Evolutionary conservation across 495 filamentous ascomycete genomes (phyloP).

Genomic region (Trichoderma gamsii): DNA sequence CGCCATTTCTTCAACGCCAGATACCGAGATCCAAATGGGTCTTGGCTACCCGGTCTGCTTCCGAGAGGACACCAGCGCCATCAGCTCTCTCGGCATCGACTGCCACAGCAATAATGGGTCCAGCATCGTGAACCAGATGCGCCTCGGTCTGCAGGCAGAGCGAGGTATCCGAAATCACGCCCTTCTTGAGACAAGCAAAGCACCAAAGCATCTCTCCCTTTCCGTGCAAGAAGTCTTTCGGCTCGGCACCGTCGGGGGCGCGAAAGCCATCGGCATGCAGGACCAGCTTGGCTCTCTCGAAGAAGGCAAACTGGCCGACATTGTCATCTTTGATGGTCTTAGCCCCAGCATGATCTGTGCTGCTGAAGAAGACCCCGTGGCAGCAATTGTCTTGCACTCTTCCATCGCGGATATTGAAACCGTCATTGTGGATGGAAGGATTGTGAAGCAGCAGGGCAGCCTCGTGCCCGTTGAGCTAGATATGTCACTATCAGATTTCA

Average conservation of each 20-base stretch:
- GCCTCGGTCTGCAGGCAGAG: slow-evolving; percentile 38
- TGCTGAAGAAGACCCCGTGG: slow-evolving; percentile 39
- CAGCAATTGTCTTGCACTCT: slow-evolving; percentile 41
- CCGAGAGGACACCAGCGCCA: slow-evolving; percentile 21
- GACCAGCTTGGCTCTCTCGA: slow-evolving; percentile 39
- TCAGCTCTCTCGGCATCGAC: slow-evolving; percentile 43
- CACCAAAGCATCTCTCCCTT: slow-evolving; percentile 27
- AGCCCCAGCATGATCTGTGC: slow-evolving; percentile 38
- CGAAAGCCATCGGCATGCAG: slow-evolving; percentile 39
- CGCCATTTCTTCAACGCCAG: slow-evolving; percentile 35
- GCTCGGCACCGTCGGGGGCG: slow-evolving; percentile 44
- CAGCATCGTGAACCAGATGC: slow-evolving; percentile 32
- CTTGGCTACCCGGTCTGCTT: slow-evolving; percentile 30
- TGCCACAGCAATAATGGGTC: slow-evolving; percentile 41
- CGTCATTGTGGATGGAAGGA: slow-evolving; percentile 40
- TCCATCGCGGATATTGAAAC: slow-evolving; percentile 36
- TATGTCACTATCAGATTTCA: background rate
- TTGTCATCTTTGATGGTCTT: slow-evolving; percentile 39
- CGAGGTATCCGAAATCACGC: slow-evolving; percentile 28
- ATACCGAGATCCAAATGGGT: slow-evolving; percentile 40
- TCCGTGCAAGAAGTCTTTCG: slow-evolving; percentile 44
- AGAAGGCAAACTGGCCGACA: slow-evolving; percentile 40
- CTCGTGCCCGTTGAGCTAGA: slow-evolving; percentile 3
- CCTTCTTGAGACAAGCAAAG: slow-evolving; percentile 26
- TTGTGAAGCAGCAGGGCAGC: slow-evolving; percentile 29